Percentiles rank a stretch among this genome's conserved stretches.
These are phyloP conservation scores for Colletotrichum brevisporum DNA, from an alignment of 2,329 filamentous ascomycete genomes.

Conservation along the genomic window DNA sequence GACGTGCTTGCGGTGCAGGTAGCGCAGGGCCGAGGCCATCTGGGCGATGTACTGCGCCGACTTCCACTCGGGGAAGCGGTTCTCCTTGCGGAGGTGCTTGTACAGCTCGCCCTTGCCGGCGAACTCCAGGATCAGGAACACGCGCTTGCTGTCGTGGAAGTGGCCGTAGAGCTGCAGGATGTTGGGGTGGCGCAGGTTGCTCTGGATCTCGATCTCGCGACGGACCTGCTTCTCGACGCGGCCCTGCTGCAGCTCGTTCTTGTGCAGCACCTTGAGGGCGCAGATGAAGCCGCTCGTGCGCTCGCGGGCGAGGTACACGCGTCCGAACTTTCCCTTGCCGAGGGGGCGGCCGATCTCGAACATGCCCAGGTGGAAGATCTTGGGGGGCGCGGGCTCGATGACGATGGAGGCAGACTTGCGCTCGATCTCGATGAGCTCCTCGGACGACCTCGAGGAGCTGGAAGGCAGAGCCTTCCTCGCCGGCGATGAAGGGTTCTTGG, in stretches of 20 bases:
- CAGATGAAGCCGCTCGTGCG: slow-evolving; percentile 85
- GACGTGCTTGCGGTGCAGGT: slow-evolving; percentile 96
- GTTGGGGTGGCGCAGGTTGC: slow-evolving; percentile 88
- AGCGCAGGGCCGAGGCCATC: slow-evolving; percentile 90
- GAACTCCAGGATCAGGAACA: slow-evolving; percentile 90
- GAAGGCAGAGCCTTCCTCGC: slow-evolving; percentile 64
- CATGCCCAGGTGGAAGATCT: slow-evolving; percentile 89
- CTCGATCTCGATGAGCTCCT: slow-evolving; percentile 66
- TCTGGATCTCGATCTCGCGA: slow-evolving; percentile 91
- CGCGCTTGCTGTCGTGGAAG: slow-evolving; percentile 90
- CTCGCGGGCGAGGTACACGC: slow-evolving; percentile 88
- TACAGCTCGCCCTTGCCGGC: slow-evolving; percentile 89
- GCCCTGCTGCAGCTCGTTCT: slow-evolving; percentile 83
- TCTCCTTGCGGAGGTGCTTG: slow-evolving; percentile 85
- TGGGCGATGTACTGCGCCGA: slow-evolving; percentile 90
- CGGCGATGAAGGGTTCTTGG: slow-evolving; percentile 63
- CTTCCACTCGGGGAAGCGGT: slow-evolving; percentile 87
- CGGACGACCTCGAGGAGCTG: slow-evolving; percentile 56
- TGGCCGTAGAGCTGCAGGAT: slow-evolving; percentile 87
- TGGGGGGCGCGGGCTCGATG: slow-evolving; percentile 70
- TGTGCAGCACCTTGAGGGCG: slow-evolving; percentile 89
- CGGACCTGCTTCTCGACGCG: slow-evolving; percentile 88
- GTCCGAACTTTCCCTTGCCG: slow-evolving; percentile 89
- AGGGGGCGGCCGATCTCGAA: slow-evolving; percentile 92
- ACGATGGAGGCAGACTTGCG: slow-evolving; percentile 66